Base-by-base conservation (phyloP, 345 rosid genomes). In the Fremontodendron californicum region DNA sequence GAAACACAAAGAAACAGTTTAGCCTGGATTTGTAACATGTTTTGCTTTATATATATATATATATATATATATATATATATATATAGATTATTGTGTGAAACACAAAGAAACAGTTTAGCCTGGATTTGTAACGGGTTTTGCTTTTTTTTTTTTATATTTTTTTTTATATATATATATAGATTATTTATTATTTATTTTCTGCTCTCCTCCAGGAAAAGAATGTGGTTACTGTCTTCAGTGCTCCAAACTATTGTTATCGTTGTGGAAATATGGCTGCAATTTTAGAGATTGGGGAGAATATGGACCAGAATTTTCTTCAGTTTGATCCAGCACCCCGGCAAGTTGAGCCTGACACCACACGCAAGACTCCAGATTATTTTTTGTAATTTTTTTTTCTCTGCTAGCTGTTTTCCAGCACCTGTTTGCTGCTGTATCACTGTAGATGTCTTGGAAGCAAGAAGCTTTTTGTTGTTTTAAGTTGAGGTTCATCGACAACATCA, bases 221-320 rank as follows among this genome's bases (percentile, higher is more conserved):
- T 79, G 98, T 94, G 71, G 98, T 92, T 71, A 92, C 98, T 5
- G 98, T 92, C 68, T 94, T 94, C 73, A 94, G 98, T 45, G 97
- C 98, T 35, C 98, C 98, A 6, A 92, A 94, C 71, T 92, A 94
- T 81, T 92, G 96, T 82, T 94, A 94, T 85, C 89, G 97, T 0
- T 94, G 98, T 79, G 97, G 97, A 57, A 94, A 94, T 75, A 94
- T 94, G 98, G 97, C 98, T 73, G 98, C 98, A 9, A 94, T 92
- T 80, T 85, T 94, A 52, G 98, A 94, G 88, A 90, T 94, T 62
- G 92, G 94, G 63, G 98, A 94, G 87, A 91, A 94, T 57, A 94
- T 94, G 97, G 97, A 91, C 15, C 98, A 92, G 85, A 92, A 92
- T 46, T 94, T 94, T 83, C 93, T 94, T 63, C 97, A 94, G 77